Base-by-base conservation (phyloP, 164 flowering plant genomes). In the Stephania cephalantha region DNA sequence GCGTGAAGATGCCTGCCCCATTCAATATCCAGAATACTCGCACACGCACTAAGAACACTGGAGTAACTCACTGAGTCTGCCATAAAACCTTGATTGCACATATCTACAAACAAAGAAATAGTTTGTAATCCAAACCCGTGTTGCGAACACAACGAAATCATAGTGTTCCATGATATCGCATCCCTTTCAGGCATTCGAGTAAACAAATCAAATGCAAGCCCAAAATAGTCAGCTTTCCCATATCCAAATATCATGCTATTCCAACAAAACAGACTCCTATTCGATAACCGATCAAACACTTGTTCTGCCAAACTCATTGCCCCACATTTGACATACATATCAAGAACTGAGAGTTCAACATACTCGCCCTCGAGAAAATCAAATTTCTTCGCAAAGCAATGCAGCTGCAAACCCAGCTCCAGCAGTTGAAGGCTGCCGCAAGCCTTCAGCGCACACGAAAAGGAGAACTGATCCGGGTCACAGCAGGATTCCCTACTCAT, bases 1-100 rank as follows among this genome's bases (percentile, higher is more conserved):
- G 85, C 85, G 70, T 89, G 92, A 75, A 89, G 75, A 80, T 89
- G 92, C 44, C 77, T 75, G 46, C 92, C 92, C 90, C 90, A 86
- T 58, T 80, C 80, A 25, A 86, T 68, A 78, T 87, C 85, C 70
- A 44, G 63, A 35, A 86, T 58, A 68, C 83, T 80, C 1, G 88
- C 55, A 70, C 90, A 86, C 44, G 89, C 88, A 79, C 90, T 84
- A 29, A 88, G 82, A 65, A 81, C 89, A 75, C 85, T 85, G 55
- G 86, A 87, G 81, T 84, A 85, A 25, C 87, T 86, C 87, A 80
- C 76, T 20, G 86, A 79, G 81, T 83, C 85, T 3, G 87, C 81
- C 73, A 70, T 71, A 71, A 85, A 86, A 22, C 88, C 86, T 73
- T 79, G 85, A 35, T 22, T 52, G 63, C 81, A 79, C 91, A 88